These are phyloP conservation scores for Eimeria sp. DNA, from an alignment of 169 alveolate genomes.

Conservation along the genomic window DNA sequence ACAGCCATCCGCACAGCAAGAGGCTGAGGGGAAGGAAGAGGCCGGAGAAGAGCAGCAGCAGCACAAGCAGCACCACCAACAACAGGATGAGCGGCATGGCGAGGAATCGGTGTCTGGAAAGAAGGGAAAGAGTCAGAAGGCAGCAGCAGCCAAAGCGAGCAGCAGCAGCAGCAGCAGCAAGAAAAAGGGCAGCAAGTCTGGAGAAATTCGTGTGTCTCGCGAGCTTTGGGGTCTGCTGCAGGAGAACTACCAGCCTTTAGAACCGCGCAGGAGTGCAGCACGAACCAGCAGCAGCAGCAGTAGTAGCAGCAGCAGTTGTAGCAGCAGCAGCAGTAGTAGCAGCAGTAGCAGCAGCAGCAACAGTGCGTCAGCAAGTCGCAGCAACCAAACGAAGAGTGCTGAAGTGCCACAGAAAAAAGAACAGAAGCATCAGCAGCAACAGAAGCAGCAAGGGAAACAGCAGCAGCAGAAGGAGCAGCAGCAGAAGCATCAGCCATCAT, in stretches of 20 bases:
- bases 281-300: not conserved
- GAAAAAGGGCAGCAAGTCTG: not conserved
- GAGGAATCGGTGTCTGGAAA: not conserved
- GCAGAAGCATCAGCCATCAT: not conserved
- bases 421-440: slow-evolving; percentile 50
- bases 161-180: slow-evolving; percentile 56
- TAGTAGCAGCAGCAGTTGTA: not conserved
- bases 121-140: not conserved
- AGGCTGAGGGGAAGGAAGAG: too few relatives aligned
- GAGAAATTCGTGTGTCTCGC: too few relatives aligned
- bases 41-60: too few relatives aligned
- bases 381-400: not conserved
- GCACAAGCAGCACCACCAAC: too few relatives aligned
- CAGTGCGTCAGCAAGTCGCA: not conserved
- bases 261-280: too few relatives aligned
- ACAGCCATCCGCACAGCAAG: too few relatives aligned
- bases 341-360: slow-evolving; percentile 45
- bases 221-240: too few relatives aligned
- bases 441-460: slow-evolving; percentile 5
- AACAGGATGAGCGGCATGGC: too few relatives aligned
- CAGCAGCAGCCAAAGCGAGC: not conserved
- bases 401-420: not conserved
- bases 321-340: slow-evolving; percentile 8
- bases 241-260: too few relatives aligned
- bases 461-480: slow-evolving; percentile 25